phyloP scores from a whole-genome alignment of 768 basidiomycete species.

The Mycena indigotica region DNA sequence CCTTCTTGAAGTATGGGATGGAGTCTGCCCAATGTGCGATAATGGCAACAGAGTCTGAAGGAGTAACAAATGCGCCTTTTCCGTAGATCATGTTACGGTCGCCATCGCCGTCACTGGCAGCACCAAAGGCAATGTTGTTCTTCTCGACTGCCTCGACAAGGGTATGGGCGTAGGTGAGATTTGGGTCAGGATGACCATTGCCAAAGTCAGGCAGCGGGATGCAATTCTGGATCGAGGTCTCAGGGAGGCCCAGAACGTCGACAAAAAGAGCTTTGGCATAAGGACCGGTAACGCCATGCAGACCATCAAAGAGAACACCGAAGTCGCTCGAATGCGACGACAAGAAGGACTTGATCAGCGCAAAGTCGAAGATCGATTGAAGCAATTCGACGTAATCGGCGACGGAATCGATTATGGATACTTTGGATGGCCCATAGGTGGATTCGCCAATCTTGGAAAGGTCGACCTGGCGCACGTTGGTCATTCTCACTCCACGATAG shows the following conservation, averaged over 20 bases:
- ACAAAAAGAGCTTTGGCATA: constrained; percentile 90
- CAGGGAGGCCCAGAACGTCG: constrained; percentile 76
- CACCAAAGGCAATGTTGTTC: constrained; percentile 86
- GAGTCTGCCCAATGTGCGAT: constrained; percentile 95
- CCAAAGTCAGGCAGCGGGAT: constrained; percentile 93
- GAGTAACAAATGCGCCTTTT: constrained; percentile 96
- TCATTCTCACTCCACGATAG: constrained; percentile 7
- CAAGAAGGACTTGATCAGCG: constrained; percentile 88
- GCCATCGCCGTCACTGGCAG: constrained; percentile 96
- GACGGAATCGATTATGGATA: constrained; percentile 94
- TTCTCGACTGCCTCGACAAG: constrained; percentile 92
- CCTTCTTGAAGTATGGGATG: constrained; percentile 90
- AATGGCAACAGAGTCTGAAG: constrained; percentile 96
- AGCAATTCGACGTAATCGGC: constrained; percentile 84
- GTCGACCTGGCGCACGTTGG: constrained; percentile 59
- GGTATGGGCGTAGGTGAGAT: constrained; percentile 93
- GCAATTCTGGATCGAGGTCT: constrained; percentile 86
- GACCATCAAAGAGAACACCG: constrained; percentile 91
- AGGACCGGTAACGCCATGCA: constrained; percentile 96
- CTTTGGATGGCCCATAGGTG: constrained; percentile 78
- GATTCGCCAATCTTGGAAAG: constrained; percentile 79
- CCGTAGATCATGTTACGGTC: constrained; percentile 99
- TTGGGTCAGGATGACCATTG: constrained; percentile 97
- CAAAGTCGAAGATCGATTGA: constrained; percentile 91
- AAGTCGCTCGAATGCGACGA: constrained; percentile 65